Evolutionary conservation across 345 rosid genomes (phyloP).

Genomic region (Cardamine chenopodiifolia): DNA sequence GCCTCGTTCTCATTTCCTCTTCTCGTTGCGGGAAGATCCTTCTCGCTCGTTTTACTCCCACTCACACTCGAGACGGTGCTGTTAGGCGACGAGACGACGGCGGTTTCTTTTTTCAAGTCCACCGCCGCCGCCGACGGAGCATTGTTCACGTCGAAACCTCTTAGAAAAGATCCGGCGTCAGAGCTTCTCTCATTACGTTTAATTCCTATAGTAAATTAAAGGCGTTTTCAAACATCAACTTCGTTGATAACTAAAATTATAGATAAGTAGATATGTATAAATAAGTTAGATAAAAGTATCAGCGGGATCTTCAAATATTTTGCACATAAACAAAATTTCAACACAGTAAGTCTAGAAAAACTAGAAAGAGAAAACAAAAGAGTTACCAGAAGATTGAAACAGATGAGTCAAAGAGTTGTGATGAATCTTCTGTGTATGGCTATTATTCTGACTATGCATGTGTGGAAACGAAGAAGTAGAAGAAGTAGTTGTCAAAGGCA

Average conservation of each 20-base stretch:
- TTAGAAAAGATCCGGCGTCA: constrained; percentile 47
- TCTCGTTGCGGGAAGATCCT: constrained; percentile 51
- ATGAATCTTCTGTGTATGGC: constrained; percentile 26
- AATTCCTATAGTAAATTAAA: not conserved
- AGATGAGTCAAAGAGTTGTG: constrained; percentile 50
- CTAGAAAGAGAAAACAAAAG: not conserved
- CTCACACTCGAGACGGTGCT: constrained; percentile 78
- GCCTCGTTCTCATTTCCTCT: constrained; percentile 57
- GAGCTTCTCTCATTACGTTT: constrained; percentile 46
- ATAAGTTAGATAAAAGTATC: not conserved
- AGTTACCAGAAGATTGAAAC: constrained; percentile 57
- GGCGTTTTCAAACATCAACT: not conserved
- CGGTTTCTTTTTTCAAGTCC: constrained; percentile 53
- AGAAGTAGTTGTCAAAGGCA: constrained; percentile 41
- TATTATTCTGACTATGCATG: constrained; percentile 38
- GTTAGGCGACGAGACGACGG: constrained; percentile 74
- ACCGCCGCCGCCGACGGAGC: constrained; percentile 42
- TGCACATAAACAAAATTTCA: not conserved
- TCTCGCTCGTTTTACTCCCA: constrained; percentile 70
- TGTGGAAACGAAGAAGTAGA: constrained; percentile 41
- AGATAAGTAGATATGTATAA: too few relatives aligned
- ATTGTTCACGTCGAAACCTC: constrained; percentile 65
- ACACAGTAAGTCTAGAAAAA: not conserved
- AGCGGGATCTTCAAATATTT: not conserved
- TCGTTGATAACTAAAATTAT: not conserved